Evolutionary conservation across 2,329 filamentous ascomycete species (phyloP), one percentile per base, ranked within the genome.

Genomic region (Rhynchosporium graminicola): DNA sequence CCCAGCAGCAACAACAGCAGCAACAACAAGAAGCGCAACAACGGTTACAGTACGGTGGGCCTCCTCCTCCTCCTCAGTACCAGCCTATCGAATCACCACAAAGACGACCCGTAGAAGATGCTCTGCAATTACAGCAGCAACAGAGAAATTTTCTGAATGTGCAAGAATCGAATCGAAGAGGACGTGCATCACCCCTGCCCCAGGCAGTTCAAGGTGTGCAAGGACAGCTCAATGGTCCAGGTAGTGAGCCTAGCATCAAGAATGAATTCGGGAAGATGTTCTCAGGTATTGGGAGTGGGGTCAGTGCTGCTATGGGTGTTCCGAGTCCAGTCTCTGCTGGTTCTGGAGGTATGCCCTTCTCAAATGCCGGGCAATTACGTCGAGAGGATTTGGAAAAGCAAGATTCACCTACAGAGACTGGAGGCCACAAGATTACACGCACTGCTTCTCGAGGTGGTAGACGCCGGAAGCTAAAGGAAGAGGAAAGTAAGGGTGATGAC

Each of bases 201-300:
- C 94, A 97, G 75, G 93, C 94, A 28, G 93, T 97, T 0, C 93
- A 97, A 73, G 94, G 94, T 28, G 93, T 91, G 1, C 93, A 97
- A 74, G 86, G 88, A 15, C 90, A 92, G 70, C 84, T 90, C 45
- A 83, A 90, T 59, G 91, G 90, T 3, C 91, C 92, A 5, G 86
- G 87, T 13, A 90, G 88, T 15, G 92, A 97, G 74, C 90, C 92
- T 10, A 90, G 90, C 48, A 96, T 97, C 72, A 97, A 97, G 80
- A 96, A 88, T 73, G 94, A 97, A 74, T 93, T 97, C 74, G 93
- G 93, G 33, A 88, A 92, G 65, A 96, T 97, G 82, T 97, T 97
- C 77, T 92, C 91, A 20, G 94, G 94, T n/a, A 92, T 98, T 68
- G 93, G 87, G 15, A 87, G 85, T 74, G 87, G 87, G 42, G 80